Evolutionary conservation across 1,139 yeast genomes (phyloP).

Genomic region (Blastobotrys apis): DNA sequence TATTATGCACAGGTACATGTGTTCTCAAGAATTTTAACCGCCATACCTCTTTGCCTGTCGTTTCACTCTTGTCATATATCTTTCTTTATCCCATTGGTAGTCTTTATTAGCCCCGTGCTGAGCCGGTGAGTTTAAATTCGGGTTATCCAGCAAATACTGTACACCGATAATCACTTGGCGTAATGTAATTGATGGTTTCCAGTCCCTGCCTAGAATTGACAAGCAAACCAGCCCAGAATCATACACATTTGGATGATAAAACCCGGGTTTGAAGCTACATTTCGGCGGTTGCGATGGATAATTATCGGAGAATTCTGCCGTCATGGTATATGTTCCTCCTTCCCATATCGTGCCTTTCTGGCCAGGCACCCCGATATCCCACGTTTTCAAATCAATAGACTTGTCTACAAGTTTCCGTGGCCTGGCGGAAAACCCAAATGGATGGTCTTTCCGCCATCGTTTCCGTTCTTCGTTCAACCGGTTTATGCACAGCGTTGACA

Average conservation of each 20-base stretch:
- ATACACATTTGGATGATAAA: constrained; percentile 94
- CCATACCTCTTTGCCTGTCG: constrained; percentile 70
- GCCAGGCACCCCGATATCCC: constrained; percentile 99
- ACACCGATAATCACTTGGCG: constrained; percentile 88
- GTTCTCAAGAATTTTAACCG: no score
- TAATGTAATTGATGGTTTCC: constrained; percentile 97
- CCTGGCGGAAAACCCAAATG: constrained; percentile 93
- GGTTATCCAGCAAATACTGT: constrained; percentile 83
- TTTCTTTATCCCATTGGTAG: constrained; percentile 48
- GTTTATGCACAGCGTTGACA: constrained; percentile 53
- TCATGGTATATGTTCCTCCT: constrained; percentile 83
- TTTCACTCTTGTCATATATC: constrained; percentile 72
- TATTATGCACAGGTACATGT: no score
- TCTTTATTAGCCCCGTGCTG: constrained; percentile 96
- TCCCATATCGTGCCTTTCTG: constrained; percentile 83
- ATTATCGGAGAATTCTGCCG: constrained; percentile 78
- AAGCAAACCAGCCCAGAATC: constrained; percentile 96
- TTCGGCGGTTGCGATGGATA: constrained; percentile 97
- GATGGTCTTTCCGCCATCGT: constrained; percentile 98
- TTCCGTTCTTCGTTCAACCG: constrained; percentile 82
- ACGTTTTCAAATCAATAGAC: constrained; percentile 70
- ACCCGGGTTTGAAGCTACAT: constrained; percentile 79
- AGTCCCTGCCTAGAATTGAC: constrained; percentile 87
- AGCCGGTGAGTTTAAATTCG: constrained; percentile 95
- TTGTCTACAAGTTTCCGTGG: constrained; percentile 80